These are phyloP conservation scores for Proliferodiscus dingleyae DNA, from an alignment of 2,329 filamentous ascomycete genomes.

Conservation along the genomic window DNA sequence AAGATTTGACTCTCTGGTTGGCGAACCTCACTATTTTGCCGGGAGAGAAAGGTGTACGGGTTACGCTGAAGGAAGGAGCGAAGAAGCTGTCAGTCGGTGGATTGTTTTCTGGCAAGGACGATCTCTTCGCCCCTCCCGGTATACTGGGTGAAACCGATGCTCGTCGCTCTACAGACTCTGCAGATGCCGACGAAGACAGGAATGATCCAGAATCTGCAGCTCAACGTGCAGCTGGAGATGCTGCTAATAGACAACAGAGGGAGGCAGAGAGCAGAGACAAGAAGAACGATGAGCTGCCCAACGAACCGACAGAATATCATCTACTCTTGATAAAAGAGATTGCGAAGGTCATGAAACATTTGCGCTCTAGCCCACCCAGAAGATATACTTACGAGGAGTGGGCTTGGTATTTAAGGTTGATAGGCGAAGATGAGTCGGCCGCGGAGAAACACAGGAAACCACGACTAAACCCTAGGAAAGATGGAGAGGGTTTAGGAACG, in stretches of 20 bases:
- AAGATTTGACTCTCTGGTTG: conserved; percentile 50
- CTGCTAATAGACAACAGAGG: conserved; percentile 11
- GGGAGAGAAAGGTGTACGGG: conserved; percentile 45
- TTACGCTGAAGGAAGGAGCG: conserved; percentile 41
- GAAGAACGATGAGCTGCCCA: conserved; percentile 28
- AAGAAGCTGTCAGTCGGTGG: conserved; percentile 40
- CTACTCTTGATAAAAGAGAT: conserved; percentile 71
- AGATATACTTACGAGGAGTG: conserved; percentile 79
- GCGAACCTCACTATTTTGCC: conserved; percentile 59
- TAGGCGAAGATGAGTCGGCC: conserved; percentile 59
- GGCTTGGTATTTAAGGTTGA: conserved; percentile 76
- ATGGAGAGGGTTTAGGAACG: conserved; percentile 12
- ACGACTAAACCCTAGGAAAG: conserved; percentile 7
- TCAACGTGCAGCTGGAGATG: conserved; percentile 9
- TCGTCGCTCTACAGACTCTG: conserved; percentile 16
- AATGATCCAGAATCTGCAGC: conserved; percentile 23
- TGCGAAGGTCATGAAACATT: conserved; percentile 57
- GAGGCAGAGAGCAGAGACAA: conserved; percentile 13
- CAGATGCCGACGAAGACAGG: conserved; percentile 16
- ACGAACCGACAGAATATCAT: conserved; percentile 41
- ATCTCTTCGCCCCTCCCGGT: conserved; percentile 36
- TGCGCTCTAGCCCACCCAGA: conserved; percentile 51
- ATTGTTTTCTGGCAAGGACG: conserved; percentile 36
- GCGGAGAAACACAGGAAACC: conserved; percentile 45
- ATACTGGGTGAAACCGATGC: conserved; percentile 34